Evolutionary conservation across 495 filamentous ascomycete genomes (phyloP).

Genomic region (Platismatia glauca): DNA sequence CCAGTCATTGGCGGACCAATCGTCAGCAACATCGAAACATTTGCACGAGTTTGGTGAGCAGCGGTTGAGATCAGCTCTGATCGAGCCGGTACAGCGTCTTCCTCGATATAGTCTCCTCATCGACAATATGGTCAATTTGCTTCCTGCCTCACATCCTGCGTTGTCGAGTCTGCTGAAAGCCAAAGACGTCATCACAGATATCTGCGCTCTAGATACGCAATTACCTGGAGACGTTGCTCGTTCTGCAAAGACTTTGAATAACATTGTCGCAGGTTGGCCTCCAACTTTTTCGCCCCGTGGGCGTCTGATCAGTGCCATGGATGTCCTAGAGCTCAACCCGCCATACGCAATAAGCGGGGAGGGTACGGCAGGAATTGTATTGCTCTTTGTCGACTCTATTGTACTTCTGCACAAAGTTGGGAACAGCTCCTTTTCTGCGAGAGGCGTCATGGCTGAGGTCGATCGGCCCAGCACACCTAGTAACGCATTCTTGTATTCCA

Average conservation of each 20-base stretch:
- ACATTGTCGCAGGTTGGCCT: conserved; percentile 76
- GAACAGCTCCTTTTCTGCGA: conserved; percentile 55
- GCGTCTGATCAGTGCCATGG: conserved; percentile 74
- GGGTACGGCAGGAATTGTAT: conserved; percentile 56
- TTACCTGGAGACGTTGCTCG: conserved; percentile 55
- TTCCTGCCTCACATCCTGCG: conserved; percentile 77
- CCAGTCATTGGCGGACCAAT: conserved; percentile 57
- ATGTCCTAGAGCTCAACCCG: conserved; percentile 66
- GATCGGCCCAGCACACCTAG: conserved; percentile 47
- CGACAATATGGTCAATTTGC: conserved; percentile 78
- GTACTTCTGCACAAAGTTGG: conserved; percentile 63
- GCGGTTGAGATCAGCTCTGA: conserved; percentile 78
- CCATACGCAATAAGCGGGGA: conserved; percentile 48
- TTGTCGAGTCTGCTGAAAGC: conserved; percentile 72
- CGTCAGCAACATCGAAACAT: conserved; percentile 69
- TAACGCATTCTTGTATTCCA: conserved; percentile 32
- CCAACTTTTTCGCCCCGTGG: conserved; percentile 59
- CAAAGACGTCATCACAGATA: conserved; percentile 83
- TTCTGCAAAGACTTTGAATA: conserved; percentile 60
- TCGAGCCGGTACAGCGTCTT: conserved; percentile 91
- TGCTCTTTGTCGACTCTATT: conserved; percentile 77
- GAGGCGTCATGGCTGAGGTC: conserved; percentile 71
- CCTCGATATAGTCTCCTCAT: conserved; percentile 94
- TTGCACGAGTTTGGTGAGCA: conserved; percentile 86
- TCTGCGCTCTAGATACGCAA: conserved; percentile 77